Evolutionary conservation across 805 yeast genomes (phyloP).

Genomic region (Kodamaea sagamina): DNA sequence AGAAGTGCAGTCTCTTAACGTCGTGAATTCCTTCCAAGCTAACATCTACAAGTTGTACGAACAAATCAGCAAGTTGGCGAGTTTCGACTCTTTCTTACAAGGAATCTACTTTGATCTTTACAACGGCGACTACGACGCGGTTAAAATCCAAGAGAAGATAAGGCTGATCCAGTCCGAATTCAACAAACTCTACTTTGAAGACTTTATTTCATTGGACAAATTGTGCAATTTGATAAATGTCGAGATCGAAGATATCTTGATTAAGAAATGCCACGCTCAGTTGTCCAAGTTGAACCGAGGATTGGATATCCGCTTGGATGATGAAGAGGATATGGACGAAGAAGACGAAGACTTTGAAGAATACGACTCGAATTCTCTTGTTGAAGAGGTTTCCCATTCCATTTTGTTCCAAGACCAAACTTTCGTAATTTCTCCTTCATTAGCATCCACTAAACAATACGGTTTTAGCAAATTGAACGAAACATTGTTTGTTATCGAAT

Average conservation of each 20-base stretch:
- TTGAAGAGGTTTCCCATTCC: slow-evolving; percentile 27
- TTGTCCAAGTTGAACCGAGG: slow-evolving; percentile 9
- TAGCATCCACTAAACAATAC: slow-evolving; percentile 36
- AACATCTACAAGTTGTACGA: slow-evolving; percentile 22
- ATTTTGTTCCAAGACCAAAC: slow-evolving; percentile 39
- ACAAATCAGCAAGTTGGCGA: slow-evolving; percentile 21
- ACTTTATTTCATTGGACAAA: slow-evolving; percentile 19
- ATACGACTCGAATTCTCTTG: neutral
- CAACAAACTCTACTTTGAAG: slow-evolving; percentile 18
- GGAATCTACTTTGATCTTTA: slow-evolving; percentile 18
- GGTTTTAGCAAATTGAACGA: slow-evolving; percentile 25
- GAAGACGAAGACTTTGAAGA: slow-evolving; percentile 1
- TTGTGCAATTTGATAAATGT: slow-evolving; percentile 27
- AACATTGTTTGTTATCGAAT: slow-evolving; percentile 21
- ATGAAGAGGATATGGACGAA: neutral
- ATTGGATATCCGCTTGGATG: neutral
- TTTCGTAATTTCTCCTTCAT: slow-evolving; percentile 42
- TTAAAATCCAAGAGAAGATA: slow-evolving; percentile 15
- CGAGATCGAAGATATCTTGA: slow-evolving; percentile 24
- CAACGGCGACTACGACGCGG: slow-evolving; percentile 18
- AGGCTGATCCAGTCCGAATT: slow-evolving; percentile 18
- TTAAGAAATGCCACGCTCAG: slow-evolving; percentile 22
- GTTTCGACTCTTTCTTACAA: slow-evolving; percentile 20
- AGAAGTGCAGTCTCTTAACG: slow-evolving; percentile 27
- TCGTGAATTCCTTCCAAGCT: slow-evolving; percentile 26